Evolutionary conservation across 2,329 filamentous ascomycete genomes (phyloP), one percentile per base, ranked within the genome.

Genomic region (Aulographum hederae): DNA sequence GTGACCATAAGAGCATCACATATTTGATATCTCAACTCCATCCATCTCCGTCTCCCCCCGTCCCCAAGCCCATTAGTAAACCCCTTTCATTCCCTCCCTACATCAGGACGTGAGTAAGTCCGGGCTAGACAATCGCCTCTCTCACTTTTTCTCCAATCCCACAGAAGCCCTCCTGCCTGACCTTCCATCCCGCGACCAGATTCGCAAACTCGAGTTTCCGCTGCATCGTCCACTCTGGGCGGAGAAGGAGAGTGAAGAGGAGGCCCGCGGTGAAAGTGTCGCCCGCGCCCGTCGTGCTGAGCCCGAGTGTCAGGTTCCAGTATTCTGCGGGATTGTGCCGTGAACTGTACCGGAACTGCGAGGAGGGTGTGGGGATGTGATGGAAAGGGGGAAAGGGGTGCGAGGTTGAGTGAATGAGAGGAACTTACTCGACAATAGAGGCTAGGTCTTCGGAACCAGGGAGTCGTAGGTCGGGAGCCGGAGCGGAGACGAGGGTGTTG

Each of bases 251-350:
- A 49, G 21, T 58, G 63, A 51, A 79, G 30, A 82, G 53, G 50
- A 78, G 69, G 36, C 74, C 76, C 20, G 76, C 77, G 39, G 77
- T 68, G 44, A 82, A 82, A 0, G 77, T 80, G 45, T 82, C 78
- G 40, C 78, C 78, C 27, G 77, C 77, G 33, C 77, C 78, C 37
- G 81, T 65, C 4, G 74, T 64, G 47, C 76, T 79, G 46, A 46
- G 42, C 34, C 30, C 4, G 31, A 30, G 40, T 41, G 34, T 37
- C 31, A 25, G 31, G 18, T 30, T 10, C 30, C 63, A 68, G 48
- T 63, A 76, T 72, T 77, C 73, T 29, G 73, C 53, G 32, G 75
- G 60, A 35, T 49, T 44, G 30, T 25, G 10, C 21, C 21, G 21
- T 13, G 10, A 10, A 25, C 10, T 13, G 10, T 25, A 10, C 10